Evolutionary conservation across 768 basidiomycete genomes (phyloP), one percentile per base, ranked within the genome.

Genomic region (Tulasnella sp.): DNA sequence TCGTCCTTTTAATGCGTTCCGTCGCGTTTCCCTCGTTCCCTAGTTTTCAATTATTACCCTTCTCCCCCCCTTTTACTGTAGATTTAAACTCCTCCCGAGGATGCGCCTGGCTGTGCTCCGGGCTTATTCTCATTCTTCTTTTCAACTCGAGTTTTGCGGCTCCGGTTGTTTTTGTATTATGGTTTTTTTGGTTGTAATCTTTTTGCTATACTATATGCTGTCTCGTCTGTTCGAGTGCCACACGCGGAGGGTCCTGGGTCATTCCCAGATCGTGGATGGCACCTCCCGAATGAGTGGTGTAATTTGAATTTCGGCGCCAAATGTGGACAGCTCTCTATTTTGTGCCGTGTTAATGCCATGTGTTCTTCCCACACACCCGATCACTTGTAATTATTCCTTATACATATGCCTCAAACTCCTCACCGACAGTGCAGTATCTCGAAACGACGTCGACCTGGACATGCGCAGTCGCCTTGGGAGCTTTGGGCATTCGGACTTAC

Each of bases 191-290:
- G 31, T 68, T 44, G 62, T 68, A 68, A 68, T 68, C 34, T 31
- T 68, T 68, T 36, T 68, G 62, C 62, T 68, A 68, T 68, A 68
- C 62, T 68, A 68, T 68, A 18, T 68, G 62, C 27, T 68, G 62
- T 68, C 31, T 68, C 34, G 62, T 21, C 27, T 40, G 39, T 40
- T 40, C 39, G 10, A 40, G 39, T 40, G 39, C 10, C 39, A 40
- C 39, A 10, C 10, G 5, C 3, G 39, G 39, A 40, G 39, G 10
- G 39, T 14, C 58, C n/a, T n/a, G n/a, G n/a, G n/a, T n/a, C n/a
- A n/a, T n/a, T n/a, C n/a, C n/a, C n/a, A n/a, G n/a, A n/a, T n/a
- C n/a, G n/a, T n/a, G n/a, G n/a, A n/a, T n/a, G n/a, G n/a, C n/a
- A n/a, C n/a, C n/a, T n/a, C n/a, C n/a, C n/a, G n/a, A n/a, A n/a